Evolutionary conservation across 345 rosid genomes (phyloP), one percentile per base, ranked within the genome.

Genomic region (Pugionium cornutum): DNA sequence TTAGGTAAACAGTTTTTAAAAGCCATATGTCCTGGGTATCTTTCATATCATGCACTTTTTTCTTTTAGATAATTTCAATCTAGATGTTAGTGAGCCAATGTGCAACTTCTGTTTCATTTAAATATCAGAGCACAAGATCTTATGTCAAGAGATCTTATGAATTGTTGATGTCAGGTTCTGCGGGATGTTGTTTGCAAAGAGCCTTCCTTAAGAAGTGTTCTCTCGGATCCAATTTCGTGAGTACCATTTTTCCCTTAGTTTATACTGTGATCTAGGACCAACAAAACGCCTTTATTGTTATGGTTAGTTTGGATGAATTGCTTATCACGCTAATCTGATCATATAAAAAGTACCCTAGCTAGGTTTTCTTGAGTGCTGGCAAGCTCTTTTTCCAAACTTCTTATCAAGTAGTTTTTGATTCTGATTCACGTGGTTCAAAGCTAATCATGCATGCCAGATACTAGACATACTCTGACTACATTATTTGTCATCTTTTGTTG

Each of bases 191-290:
- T 69, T 61, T 81, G 54, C 75, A 89, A 88, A 79, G 95, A 88
- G 66, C 94, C 89, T 42, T 89, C 99, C 68, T 83, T 94, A 70
- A 82, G 99, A 85, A 89, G 95, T 62, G 83, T 94, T 68, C 97
- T 94, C 66, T 94, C 99, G 9, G 99, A 94, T 79, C 88, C 97
- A 46, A 48, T 90, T 65, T 89, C 99, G 99, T 94, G 81, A 94
- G 96, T 86, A 73, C 32, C 62, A 18, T 18, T 54, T 52, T 62
- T 4, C 29, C 49, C 42, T 48, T 74, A 11, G 18, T 61, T 18
- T 66, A 37, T 45, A 42, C n/a, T 40, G 32, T 60, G 33, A 43
- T 34, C 5, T 28, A 28, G 18, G 62, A 61, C 4, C 8, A 37
- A 59, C 2, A 44, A 52, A 34, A 25, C 29, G 35, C 42, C 35